phyloP scores from a whole-genome alignment of 129 eudicot genomes.

The Flaveria linearis region DNA sequence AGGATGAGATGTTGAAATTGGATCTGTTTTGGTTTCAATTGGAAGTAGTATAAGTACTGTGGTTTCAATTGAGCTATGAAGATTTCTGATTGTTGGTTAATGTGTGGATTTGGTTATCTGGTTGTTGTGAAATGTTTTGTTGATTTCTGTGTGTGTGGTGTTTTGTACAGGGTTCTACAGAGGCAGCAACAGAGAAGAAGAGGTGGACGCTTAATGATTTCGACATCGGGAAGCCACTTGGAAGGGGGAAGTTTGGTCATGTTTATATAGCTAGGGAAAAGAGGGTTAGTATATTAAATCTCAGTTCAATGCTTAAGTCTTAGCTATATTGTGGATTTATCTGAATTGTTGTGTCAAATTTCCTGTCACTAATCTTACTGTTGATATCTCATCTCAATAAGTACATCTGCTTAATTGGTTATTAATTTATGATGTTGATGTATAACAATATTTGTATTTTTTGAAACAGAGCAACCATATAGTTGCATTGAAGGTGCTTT shows the following conservation, averaged over 20 bases:
- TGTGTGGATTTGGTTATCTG: too few relatives aligned
- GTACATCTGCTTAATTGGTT: slow-evolving; percentile 3
- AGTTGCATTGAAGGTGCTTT: slow-evolving; percentile 77
- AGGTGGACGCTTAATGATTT: slow-evolving; percentile 49
- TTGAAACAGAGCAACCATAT: slow-evolving; percentile 70
- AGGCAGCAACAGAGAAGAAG: slow-evolving; percentile 39
- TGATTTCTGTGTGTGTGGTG: not conserved
- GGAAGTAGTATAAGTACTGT: not conserved
- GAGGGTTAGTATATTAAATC: slow-evolving; percentile 38
- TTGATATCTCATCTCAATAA: slow-evolving; percentile 3
- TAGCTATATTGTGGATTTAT: slow-evolving; percentile 1
- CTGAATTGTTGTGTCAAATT: not conserved
- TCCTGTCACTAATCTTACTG: not conserved
- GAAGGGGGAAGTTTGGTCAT: slow-evolving; percentile 46
- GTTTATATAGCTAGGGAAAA: slow-evolving; percentile 44
- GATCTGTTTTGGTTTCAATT: not conserved
- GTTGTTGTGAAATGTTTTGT: not conserved
- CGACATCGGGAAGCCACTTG: slow-evolving; percentile 42
- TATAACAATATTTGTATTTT: not conserved
- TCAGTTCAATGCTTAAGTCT: not conserved
- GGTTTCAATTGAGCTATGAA: too few relatives aligned
- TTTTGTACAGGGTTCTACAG: slow-evolving; percentile 29
- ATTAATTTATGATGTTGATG: not conserved
- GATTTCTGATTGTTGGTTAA: too few relatives aligned
- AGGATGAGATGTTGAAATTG: not conserved